A percentile compares a stretch with the other conserved stretches of the same genome.
phyloP scores from a whole-genome alignment of 1,284 basidiomycete genomes.

The Porogramme epimiltina region DNA sequence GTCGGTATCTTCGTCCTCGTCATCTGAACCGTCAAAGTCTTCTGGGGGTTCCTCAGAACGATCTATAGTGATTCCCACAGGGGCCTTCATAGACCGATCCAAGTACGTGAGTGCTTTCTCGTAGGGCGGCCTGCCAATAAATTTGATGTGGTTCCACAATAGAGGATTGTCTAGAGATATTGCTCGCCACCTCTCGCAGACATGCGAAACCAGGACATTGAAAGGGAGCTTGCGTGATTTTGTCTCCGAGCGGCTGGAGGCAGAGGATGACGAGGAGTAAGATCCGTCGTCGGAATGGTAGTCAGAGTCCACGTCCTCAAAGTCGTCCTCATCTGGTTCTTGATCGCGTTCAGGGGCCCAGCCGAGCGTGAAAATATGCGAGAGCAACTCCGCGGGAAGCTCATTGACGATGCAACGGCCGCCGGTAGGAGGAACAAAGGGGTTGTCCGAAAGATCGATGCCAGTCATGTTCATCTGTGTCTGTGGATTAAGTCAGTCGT shows the following conservation, averaged over 20 bases:
- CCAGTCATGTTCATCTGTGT: not conserved
- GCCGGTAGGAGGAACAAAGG: conserved; percentile 44
- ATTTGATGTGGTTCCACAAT: conserved; percentile 43
- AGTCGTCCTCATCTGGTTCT: conserved; percentile 25
- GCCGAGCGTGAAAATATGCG: conserved; percentile 58
- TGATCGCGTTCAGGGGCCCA: conserved; percentile 34
- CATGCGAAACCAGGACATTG: conserved; percentile 46
- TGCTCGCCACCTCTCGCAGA: conserved; percentile 40
- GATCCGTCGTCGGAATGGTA: conserved; percentile 30
- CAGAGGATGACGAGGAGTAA: conserved; percentile 17
- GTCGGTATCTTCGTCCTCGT: conserved; percentile 43
- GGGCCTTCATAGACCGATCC: conserved; percentile 36
- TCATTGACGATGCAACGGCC: conserved; percentile 53
- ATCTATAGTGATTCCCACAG: conserved; percentile 37
- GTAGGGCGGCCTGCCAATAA: conserved; percentile 49
- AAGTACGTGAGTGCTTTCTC: conserved; percentile 47
- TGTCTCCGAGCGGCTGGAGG: conserved; percentile 19
- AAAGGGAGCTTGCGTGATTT: conserved; percentile 30
- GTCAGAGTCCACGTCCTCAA: conserved; percentile 34
- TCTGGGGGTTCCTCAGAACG: conserved; percentile 21
- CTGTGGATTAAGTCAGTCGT: too few species aligned
- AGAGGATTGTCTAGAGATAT: conserved; percentile 34
- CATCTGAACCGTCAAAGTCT: too few species aligned
- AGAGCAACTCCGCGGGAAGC: conserved; percentile 59
- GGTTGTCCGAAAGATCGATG: conserved; percentile 20